Conservation (phyloP, 495 filamentous ascomycete species). For the Aspergillus campestris region DNA sequence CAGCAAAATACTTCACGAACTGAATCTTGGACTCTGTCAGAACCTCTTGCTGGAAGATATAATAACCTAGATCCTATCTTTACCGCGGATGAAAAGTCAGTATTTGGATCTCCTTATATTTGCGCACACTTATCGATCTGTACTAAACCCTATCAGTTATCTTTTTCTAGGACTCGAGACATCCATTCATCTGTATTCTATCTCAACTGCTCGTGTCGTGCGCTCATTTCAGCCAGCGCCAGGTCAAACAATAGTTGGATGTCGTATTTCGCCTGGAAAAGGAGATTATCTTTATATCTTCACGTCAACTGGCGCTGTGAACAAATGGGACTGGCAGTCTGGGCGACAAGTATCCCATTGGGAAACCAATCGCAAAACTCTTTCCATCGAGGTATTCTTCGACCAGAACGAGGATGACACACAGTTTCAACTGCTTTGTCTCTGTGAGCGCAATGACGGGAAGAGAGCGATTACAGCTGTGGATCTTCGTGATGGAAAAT, state of each 20-base stretch:
- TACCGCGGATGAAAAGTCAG: slow-evolving; percentile 72
- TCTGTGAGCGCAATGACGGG: slow-evolving; percentile 22
- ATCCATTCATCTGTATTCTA: slow-evolving; percentile 72
- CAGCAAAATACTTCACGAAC: background rate
- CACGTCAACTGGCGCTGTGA: slow-evolving; percentile 55
- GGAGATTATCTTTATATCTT: slow-evolving; percentile 60
- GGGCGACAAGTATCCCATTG: slow-evolving; percentile 42
- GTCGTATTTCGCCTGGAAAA: slow-evolving; percentile 49
- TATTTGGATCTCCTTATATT: background rate
- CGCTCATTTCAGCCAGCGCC: slow-evolving; percentile 43
- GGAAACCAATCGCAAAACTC: slow-evolving; percentile 24
- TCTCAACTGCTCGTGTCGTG: slow-evolving; percentile 67
- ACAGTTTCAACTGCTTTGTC: slow-evolving; percentile 6
- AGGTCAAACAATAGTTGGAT: slow-evolving; percentile 38
- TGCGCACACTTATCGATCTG: background rate
- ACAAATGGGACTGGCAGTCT: slow-evolving; percentile 67
- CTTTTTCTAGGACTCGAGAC: slow-evolving; percentile 56
- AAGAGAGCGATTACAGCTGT: slow-evolving; percentile 24
- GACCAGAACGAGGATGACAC: slow-evolving; percentile 5
- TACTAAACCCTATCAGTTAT: slow-evolving; percentile 36
- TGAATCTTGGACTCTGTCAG: slow-evolving; percentile 27
- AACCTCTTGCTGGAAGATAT: slow-evolving; percentile 25
- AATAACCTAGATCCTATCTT: slow-evolving; percentile 67
- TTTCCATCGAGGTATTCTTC: slow-evolving; percentile 16
- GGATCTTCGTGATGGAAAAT: slow-evolving; percentile 16